A percentile compares a stretch with the other conserved stretches of the same genome.
These are phyloP conservation scores for Cyberlindnera veronae DNA, from an alignment of 805 yeast genomes.

Conservation along the genomic window DNA sequence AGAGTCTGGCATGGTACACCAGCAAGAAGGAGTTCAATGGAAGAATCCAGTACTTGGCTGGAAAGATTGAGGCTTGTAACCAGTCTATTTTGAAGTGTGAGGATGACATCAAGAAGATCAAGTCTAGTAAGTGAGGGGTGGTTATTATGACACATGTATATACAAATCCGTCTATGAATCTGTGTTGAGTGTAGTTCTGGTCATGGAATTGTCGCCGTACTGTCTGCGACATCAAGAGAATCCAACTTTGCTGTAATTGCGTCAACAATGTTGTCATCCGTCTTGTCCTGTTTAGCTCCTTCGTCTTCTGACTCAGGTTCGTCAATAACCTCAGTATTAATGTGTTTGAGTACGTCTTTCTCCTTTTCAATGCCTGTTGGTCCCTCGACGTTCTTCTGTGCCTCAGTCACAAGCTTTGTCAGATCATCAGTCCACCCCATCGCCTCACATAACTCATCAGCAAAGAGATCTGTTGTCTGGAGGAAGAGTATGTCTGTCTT, in stretches of 20 bases:
- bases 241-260: constrained; percentile 4
- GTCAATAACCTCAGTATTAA: constrained; percentile 13
- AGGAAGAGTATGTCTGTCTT: constrained; percentile 56
- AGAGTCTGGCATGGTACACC: constrained; percentile 48
- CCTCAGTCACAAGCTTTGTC: constrained; percentile 12
- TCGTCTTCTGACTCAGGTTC: constrained; percentile 1
- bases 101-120: constrained; percentile 32
- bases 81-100: constrained; percentile 47
- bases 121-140: constrained; percentile 2
- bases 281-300: constrained; percentile 11
- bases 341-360: constrained; percentile 26
- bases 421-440: constrained; percentile 57
- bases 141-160: constrained; percentile 1
- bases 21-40: constrained; percentile 52
- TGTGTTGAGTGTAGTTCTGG: background rate
- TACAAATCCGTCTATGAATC: background rate
- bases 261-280: constrained; percentile 2
- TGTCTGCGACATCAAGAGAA: constrained; percentile 2
- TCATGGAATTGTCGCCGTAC: background rate
- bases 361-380: constrained; percentile 9
- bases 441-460: constrained; percentile 45
- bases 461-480: constrained; percentile 66
- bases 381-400: constrained; percentile 1
- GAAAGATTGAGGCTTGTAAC: constrained; percentile 63
- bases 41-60: constrained; percentile 63